Percentiles rank a stretch among this genome's conserved stretches.
Conservation (phyloP, 2,329 filamentous ascomycete genomes). For the Aureobasidium pullulans region DNA sequence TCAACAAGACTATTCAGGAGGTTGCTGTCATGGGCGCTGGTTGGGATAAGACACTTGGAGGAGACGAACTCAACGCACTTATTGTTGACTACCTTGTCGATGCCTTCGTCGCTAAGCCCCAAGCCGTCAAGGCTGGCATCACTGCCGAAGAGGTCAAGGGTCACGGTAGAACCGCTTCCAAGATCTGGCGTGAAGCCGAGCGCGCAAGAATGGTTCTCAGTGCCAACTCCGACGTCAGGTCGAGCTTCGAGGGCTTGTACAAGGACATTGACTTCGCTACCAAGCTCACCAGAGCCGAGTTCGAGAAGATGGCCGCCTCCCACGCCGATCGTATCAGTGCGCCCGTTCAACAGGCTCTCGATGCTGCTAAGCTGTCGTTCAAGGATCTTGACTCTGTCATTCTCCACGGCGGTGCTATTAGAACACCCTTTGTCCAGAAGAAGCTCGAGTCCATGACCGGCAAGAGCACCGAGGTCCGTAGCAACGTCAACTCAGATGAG, state of each 20-base stretch:
- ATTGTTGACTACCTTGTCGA: constrained; percentile 84
- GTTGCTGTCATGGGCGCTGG: constrained; percentile 80
- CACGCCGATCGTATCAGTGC: constrained; percentile 61
- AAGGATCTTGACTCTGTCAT: constrained; percentile 82
- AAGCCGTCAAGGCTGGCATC: constrained; percentile 57
- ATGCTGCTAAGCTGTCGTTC: constrained; percentile 63
- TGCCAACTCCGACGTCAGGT: constrained; percentile 75
- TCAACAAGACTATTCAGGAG: constrained; percentile 95
- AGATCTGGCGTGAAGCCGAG: constrained; percentile 89
- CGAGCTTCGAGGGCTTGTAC: constrained; percentile 81
- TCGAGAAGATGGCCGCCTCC: constrained; percentile 67
- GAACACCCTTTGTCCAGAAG: constrained; percentile 92
- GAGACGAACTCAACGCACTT: constrained; percentile 78
- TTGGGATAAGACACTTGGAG: constrained; percentile 85
- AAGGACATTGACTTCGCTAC: constrained; percentile 92
- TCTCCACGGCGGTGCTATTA: constrained; percentile 80
- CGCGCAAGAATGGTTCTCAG: constrained; percentile 82
- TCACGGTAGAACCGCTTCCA: constrained; percentile 79
- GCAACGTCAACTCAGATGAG: constrained; percentile 95
- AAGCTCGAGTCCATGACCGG: constrained; percentile 71
- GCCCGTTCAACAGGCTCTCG: constrained; percentile 68
- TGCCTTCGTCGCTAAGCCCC: constrained; percentile 62
- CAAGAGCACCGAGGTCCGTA: constrained; percentile 69
- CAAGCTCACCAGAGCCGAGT: constrained; percentile 71
- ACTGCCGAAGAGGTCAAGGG: constrained; percentile 56